Evolutionary conservation across 495 filamentous ascomycete species (phyloP), one percentile per base, ranked within the genome.

Genomic region (Trichoderma gamsii): DNA sequence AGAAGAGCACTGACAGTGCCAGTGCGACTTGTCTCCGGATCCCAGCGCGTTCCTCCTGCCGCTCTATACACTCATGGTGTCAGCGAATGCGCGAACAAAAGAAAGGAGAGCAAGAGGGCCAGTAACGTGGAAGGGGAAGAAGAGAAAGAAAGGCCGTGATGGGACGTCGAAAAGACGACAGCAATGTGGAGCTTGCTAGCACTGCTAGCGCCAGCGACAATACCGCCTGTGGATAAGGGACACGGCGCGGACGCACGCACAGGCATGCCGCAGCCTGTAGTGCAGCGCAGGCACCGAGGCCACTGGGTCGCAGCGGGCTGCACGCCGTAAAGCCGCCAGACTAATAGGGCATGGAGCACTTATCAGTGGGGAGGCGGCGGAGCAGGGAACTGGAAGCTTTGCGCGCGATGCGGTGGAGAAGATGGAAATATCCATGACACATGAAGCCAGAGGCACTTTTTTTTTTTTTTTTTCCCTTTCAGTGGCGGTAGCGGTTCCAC

Each of bases 41-140:
- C 38, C 38, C 23, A n/a, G 63, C 63, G 63, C 9, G 63, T 29
- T 43, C 29, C 23, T 56, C 16, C 25, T 29, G 63, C 63, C 35
- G 6, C 63, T 64, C 63, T 65, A 41, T n/a, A 65, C 63, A 65
- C 35, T 65, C 35, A 44, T 65, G 11, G 63, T n/a, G 56, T 61
- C 25, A 32, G 7, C 35, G 35, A 23, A 11, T 25, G 35, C 12
- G 21, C 63, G 11, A 29, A n/a, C 63, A 21, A 35, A 61, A 35
- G 49, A 15, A 61, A 29, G 56, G 56, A 56, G 21, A 21, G 29
- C 23, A 61, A 61, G 27, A 18, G 56, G 25, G 16, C 25, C 16
- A 25, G 56, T 13, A 25, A 27, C 23, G 12, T 27, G 41, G 43
- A 66, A 32, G 65, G 51, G 65, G 35, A 66, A 46, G 35, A 13